Evolutionary conservation across 192 early-diverging fungal genomes (phyloP), one percentile per base, ranked within the genome.

Genomic region (Gryganskiella cystojenkinii): DNA sequence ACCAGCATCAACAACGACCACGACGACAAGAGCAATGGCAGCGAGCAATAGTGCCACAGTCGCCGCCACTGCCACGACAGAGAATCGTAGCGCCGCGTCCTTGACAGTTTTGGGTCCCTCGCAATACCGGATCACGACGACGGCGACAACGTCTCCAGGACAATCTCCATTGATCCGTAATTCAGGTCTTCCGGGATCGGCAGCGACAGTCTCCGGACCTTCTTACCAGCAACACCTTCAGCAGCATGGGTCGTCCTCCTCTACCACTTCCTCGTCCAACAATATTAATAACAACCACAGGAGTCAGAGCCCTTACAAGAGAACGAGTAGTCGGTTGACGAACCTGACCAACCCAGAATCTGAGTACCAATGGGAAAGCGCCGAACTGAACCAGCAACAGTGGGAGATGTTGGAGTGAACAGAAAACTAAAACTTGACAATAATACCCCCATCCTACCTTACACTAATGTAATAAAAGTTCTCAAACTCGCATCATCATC

Each of bases 331-430:
- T 40, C 71, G 71, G 8, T 34, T 73, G 56, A 73, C 71, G 25
- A 65, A 65, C 13, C 31, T 73, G 62, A 73, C 71, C 8, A 60
- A 33, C 24, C 15, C 37, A 9, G 71, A 73, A 24, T 73, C 71
- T 2, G 71, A 73, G 24, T 73, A 73, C 25, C 61, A 65, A 28
- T 73, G 71, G 71, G 71, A 65, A 49, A 73, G 71, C 22, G 71
- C 71, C 3, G 71, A 73, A 27, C 37, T 73, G 35, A 54, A 60
- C 17, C 44, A 53, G 8, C 71, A 73, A 45, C 63, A 55, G 7
- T 73, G 71, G 71, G 71, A 73, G 57, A 73, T 73, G 71, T 5
- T 73, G 62, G 61, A 58, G 45, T n/a, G n/a, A n/a, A n/a, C n/a
- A n/a, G n/a, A n/a, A n/a, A n/a, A n/a, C n/a, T n/a, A n/a, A n/a